These are phyloP conservation scores for Rhizopus delemar DNA, from an alignment of 371 early-diverging fungal genomes.

Conservation along the genomic window DNA sequence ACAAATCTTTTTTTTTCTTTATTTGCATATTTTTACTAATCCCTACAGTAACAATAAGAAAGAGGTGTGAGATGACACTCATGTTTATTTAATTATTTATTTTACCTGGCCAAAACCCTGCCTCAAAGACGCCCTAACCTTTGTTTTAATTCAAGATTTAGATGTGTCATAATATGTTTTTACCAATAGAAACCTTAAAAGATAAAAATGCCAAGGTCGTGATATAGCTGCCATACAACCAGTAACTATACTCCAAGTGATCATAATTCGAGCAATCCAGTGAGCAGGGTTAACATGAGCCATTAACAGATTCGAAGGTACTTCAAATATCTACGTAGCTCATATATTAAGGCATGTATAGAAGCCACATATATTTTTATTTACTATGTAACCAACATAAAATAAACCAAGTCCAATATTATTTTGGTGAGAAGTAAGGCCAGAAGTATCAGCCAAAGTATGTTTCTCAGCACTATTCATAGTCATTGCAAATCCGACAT, in stretches of 20 bases:
- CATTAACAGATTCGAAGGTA: constrained; percentile 55
- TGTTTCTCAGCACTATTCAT: constrained; percentile 50
- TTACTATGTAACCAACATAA: constrained; percentile 54
- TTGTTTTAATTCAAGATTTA: neutral
- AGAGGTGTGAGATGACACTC: neutral
- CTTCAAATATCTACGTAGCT: constrained; percentile 42
- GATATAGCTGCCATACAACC: constrained; percentile 53
- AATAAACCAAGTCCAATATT: constrained; percentile 52
- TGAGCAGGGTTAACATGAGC: constrained; percentile 51
- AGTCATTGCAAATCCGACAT: constrained; percentile 56
- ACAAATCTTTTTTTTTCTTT: neutral
- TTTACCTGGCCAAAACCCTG: constrained; percentile 57
- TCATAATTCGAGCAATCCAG: constrained; percentile 58
- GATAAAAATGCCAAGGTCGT: constrained; percentile 52
- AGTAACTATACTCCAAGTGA: constrained; percentile 54
- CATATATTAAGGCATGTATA: neutral
- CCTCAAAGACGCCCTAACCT: constrained; percentile 48
- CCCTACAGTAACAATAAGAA: constrained; percentile 15
- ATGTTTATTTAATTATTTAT: neutral
- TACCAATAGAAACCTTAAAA: constrained; percentile 49
- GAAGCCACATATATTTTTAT: neutral
- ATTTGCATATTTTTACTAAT: constrained; percentile 25
- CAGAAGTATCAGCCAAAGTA: constrained; percentile 41
- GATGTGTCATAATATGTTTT: neutral
- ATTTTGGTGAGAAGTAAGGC: constrained; percentile 37